A percentile compares a stretch with the other conserved stretches of the same genome.
Conservation (phyloP, 1,284 basidiomycete species). For the Austroboletus sp. region DNA sequence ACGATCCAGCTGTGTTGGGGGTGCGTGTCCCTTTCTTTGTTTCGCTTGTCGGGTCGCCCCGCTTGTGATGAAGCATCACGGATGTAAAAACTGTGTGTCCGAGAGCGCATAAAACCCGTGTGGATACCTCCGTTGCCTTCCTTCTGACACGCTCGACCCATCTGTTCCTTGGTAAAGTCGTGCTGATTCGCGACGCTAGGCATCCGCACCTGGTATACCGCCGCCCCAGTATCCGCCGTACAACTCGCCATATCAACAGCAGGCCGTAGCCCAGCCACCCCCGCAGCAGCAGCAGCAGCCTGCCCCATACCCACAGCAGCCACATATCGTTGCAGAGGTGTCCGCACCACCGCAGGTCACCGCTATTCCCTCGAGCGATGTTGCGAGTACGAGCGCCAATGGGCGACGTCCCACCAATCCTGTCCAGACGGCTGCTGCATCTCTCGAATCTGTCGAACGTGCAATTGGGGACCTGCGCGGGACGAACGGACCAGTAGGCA, state of each 20-base stretch:
- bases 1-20: constrained; percentile 71
- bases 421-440: constrained; percentile 65
- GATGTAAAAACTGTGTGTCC: constrained; percentile 47
- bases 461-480: constrained; percentile 70
- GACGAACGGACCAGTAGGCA: constrained; percentile 39
- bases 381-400: constrained; percentile 22
- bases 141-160: constrained; percentile 37
- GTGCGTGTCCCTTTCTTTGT: constrained; percentile 40
- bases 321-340: constrained; percentile 25
- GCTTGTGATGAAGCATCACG: constrained; percentile 43
- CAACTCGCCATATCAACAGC: constrained; percentile 26
- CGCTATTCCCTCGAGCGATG: constrained; percentile 12
- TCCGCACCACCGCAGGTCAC: constrained; percentile 21
- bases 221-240: constrained; percentile 30
- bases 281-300: constrained; percentile 24
- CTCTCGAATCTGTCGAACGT: constrained; percentile 70
- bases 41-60: constrained; percentile 7
- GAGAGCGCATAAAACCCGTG: constrained; percentile 49
- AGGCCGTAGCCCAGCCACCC: constrained; percentile 24
- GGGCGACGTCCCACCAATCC: constrained; percentile 37
- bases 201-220: constrained; percentile 32
- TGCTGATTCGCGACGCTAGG: constrained; percentile 23
- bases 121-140: constrained; percentile 58
- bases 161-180: not conserved
- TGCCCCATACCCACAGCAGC: constrained; percentile 26